Evolutionary conservation across 495 filamentous ascomycete genomes (phyloP).

Genomic region (Trichoderma virens): DNA sequence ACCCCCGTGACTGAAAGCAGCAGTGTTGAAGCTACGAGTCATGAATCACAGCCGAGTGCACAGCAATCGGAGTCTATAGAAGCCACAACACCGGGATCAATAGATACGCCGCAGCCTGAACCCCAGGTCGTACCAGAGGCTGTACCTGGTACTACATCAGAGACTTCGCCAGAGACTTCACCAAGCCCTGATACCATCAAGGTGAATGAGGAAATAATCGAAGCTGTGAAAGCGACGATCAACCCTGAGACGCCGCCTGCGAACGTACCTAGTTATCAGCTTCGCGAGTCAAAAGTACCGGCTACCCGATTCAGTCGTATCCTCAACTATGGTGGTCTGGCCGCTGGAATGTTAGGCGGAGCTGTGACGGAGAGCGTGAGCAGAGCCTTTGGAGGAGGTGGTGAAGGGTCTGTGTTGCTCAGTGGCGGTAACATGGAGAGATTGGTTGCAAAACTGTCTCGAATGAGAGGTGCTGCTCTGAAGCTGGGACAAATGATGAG

Average conservation of each 20-base stretch:
- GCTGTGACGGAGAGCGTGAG: constrained; percentile 76
- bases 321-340: constrained; percentile 91
- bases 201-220: constrained; percentile 4
- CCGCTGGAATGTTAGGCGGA: constrained; percentile 93
- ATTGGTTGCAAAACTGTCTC: constrained; percentile 82
- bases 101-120: not conserved
- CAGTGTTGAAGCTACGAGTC: not conserved
- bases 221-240: not conserved
- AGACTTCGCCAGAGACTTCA: not conserved
- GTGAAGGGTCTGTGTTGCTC: constrained; percentile 71
- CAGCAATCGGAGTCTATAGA: not conserved
- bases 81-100: not conserved
- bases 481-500: constrained; percentile 97
- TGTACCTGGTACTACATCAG: not conserved
- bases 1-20: not conserved
- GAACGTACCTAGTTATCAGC: constrained; percentile 45
- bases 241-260: not conserved
- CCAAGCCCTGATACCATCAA: not conserved
- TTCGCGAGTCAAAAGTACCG: constrained; percentile 85
- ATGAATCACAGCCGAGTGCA: not conserved
- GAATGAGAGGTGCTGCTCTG: constrained; percentile 96
- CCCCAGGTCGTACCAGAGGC: not conserved
- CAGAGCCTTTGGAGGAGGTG: constrained; percentile 51
- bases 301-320: constrained; percentile 77
- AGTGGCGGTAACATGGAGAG: constrained; percentile 85